phyloP scores from a whole-genome alignment of 2,329 filamentous ascomycete species.

The Emericellopsis atlantica region DNA sequence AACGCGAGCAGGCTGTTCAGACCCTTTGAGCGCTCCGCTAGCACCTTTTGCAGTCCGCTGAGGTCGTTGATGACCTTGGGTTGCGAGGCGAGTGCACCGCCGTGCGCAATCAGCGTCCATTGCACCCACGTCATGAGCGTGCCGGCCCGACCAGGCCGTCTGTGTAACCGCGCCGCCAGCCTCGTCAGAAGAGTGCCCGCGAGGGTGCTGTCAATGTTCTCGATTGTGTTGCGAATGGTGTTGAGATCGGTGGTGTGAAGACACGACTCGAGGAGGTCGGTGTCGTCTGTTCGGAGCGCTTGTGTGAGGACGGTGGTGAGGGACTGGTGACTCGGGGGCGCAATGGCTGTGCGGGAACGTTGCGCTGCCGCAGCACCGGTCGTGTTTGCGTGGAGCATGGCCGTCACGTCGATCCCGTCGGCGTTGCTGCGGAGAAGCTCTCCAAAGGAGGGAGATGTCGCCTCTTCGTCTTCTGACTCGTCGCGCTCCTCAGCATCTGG shows the following conservation, averaged over 20 bases:
- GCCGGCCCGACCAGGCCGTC: constrained; percentile 77
- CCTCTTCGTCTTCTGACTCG: constrained; percentile 34
- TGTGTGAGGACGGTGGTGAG: constrained; percentile 88
- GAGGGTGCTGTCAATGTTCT: constrained; percentile 75
- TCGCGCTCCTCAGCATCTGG: constrained; percentile 14
- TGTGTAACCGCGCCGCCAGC: constrained; percentile 76
- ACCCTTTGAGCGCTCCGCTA: constrained; percentile 74
- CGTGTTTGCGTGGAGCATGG: constrained; percentile 35
- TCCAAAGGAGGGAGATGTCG: constrained; percentile 62
- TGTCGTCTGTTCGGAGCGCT: constrained; percentile 84
- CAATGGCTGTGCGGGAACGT: constrained; percentile 34
- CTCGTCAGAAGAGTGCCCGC: constrained; percentile 69
- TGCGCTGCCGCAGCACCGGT: constrained; percentile 19
- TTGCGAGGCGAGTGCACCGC: constrained; percentile 78
- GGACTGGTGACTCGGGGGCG: constrained; percentile 61
- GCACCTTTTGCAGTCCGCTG: constrained; percentile 68
- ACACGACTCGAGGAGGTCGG: constrained; percentile 80
- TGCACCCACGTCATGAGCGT: constrained; percentile 92
- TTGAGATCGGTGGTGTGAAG: constrained; percentile 65
- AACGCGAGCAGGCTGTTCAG: constrained; percentile 73
- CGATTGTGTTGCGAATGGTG: constrained; percentile 79
- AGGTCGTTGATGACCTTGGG: constrained; percentile 72
- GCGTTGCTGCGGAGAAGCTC: constrained; percentile 61
- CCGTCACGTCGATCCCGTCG: constrained; percentile 64
- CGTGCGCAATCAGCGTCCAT: constrained; percentile 86